These are phyloP conservation scores for Cystobasidium pallidum DNA, from an alignment of 1,284 basidiomycete species.

Conservation along the genomic window DNA sequence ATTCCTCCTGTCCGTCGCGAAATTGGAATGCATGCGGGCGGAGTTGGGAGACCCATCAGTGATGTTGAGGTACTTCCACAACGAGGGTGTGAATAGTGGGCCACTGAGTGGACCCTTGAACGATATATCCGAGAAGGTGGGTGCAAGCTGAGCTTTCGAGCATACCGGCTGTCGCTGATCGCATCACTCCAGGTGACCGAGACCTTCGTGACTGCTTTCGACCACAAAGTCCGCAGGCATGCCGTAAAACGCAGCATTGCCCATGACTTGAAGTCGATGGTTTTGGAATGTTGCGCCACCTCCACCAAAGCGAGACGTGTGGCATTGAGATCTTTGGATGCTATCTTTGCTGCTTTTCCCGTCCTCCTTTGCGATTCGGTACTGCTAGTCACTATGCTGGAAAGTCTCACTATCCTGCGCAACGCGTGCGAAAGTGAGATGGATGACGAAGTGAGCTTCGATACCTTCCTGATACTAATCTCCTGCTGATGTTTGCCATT, in stretches of 20 bases:
- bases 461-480: neutral
- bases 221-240: conserved; percentile 75
- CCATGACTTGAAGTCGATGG: conserved; percentile 72
- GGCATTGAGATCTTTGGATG: conserved; percentile 79
- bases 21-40: conserved; percentile 86
- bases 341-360: conserved; percentile 88
- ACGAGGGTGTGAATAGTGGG: conserved; percentile 75
- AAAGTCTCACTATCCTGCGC: conserved; percentile 85
- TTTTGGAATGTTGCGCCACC: conserved; percentile 81
- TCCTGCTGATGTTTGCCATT: neutral
- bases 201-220: conserved; percentile 68
- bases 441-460: conserved; percentile 75
- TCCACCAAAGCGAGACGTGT: conserved; percentile 78
- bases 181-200: conserved; percentile 54
- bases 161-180: neutral
- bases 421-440: conserved; percentile 88
- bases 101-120: conserved; percentile 76
- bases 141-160: conserved; percentile 31
- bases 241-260: conserved; percentile 73
- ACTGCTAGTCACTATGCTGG: conserved; percentile 85
- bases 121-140: conserved; percentile 80
- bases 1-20: conserved; percentile 83
- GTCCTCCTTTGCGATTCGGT: conserved; percentile 88
- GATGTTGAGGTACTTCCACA: conserved; percentile 84
- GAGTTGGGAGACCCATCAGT: conserved; percentile 78